Evolutionary conservation across 805 yeast genomes (phyloP), one percentile per base, ranked within the genome.

Genomic region (Groenewaldozyma tartarivorans): DNA sequence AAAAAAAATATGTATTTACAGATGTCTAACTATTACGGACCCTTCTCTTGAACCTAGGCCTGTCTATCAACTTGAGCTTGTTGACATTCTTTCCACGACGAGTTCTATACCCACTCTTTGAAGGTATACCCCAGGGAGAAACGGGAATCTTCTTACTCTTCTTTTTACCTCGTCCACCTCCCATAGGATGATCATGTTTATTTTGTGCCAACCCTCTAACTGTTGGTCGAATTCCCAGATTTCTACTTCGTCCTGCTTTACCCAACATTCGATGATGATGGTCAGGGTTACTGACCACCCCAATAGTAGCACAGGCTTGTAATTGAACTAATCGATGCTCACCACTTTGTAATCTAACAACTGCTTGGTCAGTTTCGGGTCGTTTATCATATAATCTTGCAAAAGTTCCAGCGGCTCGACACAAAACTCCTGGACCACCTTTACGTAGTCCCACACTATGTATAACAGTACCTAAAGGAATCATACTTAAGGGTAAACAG

Each of bases 111-210:
- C 85, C 81, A 62, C 92, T 94, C 73, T 90, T 90, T 33, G 90
- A 81, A 56, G 82, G 64, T 46, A 79, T 80, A 56, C 98, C 98
- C 96, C 97, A 90, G 61, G 94, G 94, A 42, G 95, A 83, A 70
- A 82, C 85, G 16, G 97, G 84, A 45, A 82, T 73, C 68, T 86
- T 90, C 66, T 90, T 88, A 49, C 95, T 85, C 78, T 92, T 92
- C 46, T 95, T 83, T 65, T 92, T 92, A 76, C 98, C 98, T 74
- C 98, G 80, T 68, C 98, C 98, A 80, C 98, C 98, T 72, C 98
- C 98, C 57, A 86, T 88, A 50, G 98, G 98, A 69, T 92, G 98
- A 64, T 92, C 96, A 60, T 79, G 77, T 49, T 92, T 92, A 67
- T 92, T 92, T 95, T 85, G 86, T 38, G 98, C 97, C 53, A 86